Evolutionary conservation across 768 basidiomycete genomes (phyloP).

Genomic region (Asterophora parasitica): DNA sequence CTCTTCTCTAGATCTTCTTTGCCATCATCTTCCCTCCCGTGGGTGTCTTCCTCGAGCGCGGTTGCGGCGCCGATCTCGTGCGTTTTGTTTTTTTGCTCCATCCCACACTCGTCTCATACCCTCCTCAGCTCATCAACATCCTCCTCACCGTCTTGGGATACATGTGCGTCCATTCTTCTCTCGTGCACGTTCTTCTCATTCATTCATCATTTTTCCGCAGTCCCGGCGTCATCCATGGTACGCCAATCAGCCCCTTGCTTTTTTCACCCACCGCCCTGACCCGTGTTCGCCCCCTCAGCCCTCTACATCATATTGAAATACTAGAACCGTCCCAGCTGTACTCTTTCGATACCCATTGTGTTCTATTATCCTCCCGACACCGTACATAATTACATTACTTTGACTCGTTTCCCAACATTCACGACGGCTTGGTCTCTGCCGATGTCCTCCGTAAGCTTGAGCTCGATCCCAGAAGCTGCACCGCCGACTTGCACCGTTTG

Average conservation of each 20-base stretch:
- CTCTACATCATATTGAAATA: slow-evolving; percentile 81
- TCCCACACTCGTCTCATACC: slow-evolving; percentile 3
- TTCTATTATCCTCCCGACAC: background rate
- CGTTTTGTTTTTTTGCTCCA: slow-evolving; percentile 23
- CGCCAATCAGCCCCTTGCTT: slow-evolving; percentile 3
- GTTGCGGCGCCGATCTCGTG: slow-evolving; percentile 74
- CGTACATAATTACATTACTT: background rate
- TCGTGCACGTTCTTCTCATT: background rate
- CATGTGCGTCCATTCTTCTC: slow-evolving; percentile 43
- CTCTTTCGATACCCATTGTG: slow-evolving; percentile 9
- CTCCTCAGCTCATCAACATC: slow-evolving; percentile 60
- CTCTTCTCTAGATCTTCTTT: slow-evolving; percentile 37
- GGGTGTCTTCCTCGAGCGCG: slow-evolving; percentile 86
- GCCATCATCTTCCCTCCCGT: slow-evolving; percentile 78
- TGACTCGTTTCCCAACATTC: background rate
- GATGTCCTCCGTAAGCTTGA: too few species aligned
- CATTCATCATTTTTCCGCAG: slow-evolving; percentile 29
- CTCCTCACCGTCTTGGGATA: slow-evolving; percentile 75
- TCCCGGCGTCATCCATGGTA: slow-evolving; percentile 75
- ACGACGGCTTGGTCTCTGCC: too few species aligned
- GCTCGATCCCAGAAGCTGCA: too few species aligned
- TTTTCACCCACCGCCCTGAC: slow-evolving; percentile 14
- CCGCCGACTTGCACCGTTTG: too few species aligned
- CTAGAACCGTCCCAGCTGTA: slow-evolving; percentile 24
- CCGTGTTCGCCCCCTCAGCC: slow-evolving; percentile 34